Conservation (phyloP, 108 stramenopile species). For the Cyclotella choctawhatcheeana region DNA sequence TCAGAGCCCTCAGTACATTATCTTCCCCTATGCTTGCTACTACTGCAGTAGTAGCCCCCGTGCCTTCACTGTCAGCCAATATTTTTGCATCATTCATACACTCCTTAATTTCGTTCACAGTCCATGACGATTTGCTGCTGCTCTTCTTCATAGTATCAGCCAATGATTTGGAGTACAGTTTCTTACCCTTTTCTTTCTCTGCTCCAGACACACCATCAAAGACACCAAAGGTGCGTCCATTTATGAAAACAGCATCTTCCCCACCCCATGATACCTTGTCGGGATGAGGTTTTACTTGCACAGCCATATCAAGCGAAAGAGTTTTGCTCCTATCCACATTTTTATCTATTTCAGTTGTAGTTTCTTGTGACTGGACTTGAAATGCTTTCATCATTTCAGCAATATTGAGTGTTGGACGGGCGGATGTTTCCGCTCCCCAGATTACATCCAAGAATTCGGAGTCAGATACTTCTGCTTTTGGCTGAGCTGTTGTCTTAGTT, state of each 20-base stretch:
- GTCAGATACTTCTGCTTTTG: constrained; percentile 44
- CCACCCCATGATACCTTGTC: constrained; percentile 87
- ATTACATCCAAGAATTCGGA: constrained; percentile 46
- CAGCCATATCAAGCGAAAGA: constrained; percentile 55
- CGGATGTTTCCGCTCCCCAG: constrained; percentile 49
- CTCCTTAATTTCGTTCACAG: constrained; percentile 63
- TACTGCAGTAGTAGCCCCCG: constrained; percentile 86
- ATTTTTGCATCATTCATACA: constrained; percentile 64
- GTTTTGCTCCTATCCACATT: constrained; percentile 28
- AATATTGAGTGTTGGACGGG: constrained; percentile 48
- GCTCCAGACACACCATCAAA: constrained; percentile 93
- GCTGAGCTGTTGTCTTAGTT: background rate
- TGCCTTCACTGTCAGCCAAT: constrained; percentile 66
- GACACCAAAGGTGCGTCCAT: constrained; percentile 80
- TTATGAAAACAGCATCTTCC: constrained; percentile 83
- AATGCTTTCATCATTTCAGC: constrained; percentile 55
- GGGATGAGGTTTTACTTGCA: constrained; percentile 79
- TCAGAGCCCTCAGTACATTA: constrained; percentile 73
- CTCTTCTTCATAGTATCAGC: constrained; percentile 67
- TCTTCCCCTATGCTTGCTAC: constrained; percentile 80
- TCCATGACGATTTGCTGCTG: constrained; percentile 36
- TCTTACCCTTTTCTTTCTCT: constrained; percentile 70
- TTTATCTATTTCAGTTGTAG: constrained; percentile 20
- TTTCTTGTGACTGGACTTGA: constrained; percentile 33
- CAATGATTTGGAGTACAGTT: constrained; percentile 76